A percentile compares a stretch with the other conserved stretches of the same genome.
These are phyloP conservation scores for Heteromeles arbutifolia DNA, from an alignment of 306 rosid genomes.

Conservation along the genomic window DNA sequence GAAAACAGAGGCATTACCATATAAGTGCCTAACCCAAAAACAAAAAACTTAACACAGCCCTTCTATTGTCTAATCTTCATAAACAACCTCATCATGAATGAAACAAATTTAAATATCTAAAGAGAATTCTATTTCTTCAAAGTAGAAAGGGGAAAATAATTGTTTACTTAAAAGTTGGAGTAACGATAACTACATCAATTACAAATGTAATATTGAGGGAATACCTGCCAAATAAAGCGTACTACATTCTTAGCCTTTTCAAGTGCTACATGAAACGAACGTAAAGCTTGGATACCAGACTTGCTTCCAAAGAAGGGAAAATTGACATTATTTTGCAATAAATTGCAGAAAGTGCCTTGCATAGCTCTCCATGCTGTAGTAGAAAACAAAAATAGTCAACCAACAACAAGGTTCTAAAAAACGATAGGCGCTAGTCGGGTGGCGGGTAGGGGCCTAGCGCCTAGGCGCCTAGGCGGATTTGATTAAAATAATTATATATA, in stretches of 20 bases:
- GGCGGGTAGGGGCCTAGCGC: too few species aligned
- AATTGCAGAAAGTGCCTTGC: conserved; percentile 70
- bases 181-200: not conserved
- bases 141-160: not conserved
- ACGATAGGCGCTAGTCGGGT: too few species aligned
- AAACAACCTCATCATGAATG: not conserved
- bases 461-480: too few species aligned
- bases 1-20: too few species aligned
- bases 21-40: too few species aligned
- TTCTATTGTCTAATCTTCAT: not conserved
- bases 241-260: conserved; percentile 86
- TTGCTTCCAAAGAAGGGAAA: conserved; percentile 93
- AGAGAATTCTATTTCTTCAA: not conserved
- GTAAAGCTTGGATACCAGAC: conserved; percentile 85
- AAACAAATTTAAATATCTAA: not conserved
- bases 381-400: conserved; percentile 15
- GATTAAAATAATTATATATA: too few species aligned
- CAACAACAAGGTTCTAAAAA: too few species aligned
- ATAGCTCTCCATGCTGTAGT: conserved; percentile 80
- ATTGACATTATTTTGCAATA: conserved; percentile 70
- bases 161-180: not conserved
- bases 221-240: conserved; percentile 80
- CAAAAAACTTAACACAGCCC: too few species aligned
- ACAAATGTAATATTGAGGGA: not conserved
- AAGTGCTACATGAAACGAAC: conserved; percentile 85